These are phyloP conservation scores for Leishmania tarentolae DNA, from an alignment of 208 protist species.

Conservation along the genomic window DNA sequence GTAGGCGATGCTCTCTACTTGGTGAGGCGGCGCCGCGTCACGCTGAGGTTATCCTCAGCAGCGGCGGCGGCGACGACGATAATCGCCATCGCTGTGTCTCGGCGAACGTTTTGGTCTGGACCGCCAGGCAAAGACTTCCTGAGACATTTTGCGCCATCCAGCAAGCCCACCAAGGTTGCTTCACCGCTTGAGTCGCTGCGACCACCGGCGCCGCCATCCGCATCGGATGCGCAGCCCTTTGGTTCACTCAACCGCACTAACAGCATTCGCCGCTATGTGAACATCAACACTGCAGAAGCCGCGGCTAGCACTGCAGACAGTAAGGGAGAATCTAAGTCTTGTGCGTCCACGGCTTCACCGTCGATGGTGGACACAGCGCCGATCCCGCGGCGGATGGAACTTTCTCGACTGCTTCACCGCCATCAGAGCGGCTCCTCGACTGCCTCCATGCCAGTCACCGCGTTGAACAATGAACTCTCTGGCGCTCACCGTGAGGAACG, in stretches of 20 bases:
- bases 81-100: background rate
- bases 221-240: slow-evolving; percentile 65
- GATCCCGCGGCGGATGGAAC: slow-evolving; percentile 19
- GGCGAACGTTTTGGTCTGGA: slow-evolving; percentile 10
- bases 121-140: slow-evolving; percentile 19
- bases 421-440: background rate
- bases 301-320: background rate
- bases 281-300: slow-evolving; percentile 25
- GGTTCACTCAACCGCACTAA: slow-evolving; percentile 44
- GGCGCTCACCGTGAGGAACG: background rate
- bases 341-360: background rate
- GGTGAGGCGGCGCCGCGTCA: background rate
- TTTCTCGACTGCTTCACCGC: slow-evolving; percentile 13
- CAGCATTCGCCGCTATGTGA: slow-evolving; percentile 40
- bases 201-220: slow-evolving; percentile 43
- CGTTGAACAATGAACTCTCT: background rate
- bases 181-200: slow-evolving; percentile 48
- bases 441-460: background rate
- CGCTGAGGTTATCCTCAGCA: background rate
- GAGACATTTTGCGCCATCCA: background rate
- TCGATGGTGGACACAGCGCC: background rate
- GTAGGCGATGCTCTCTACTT: background rate
- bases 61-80: background rate
- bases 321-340: background rate
- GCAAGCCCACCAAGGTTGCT: slow-evolving; percentile 17